Evolutionary conservation across 2,329 filamentous ascomycete species (phyloP), one percentile per base, ranked within the genome.

Genomic region (Metarhizium humberi): DNA sequence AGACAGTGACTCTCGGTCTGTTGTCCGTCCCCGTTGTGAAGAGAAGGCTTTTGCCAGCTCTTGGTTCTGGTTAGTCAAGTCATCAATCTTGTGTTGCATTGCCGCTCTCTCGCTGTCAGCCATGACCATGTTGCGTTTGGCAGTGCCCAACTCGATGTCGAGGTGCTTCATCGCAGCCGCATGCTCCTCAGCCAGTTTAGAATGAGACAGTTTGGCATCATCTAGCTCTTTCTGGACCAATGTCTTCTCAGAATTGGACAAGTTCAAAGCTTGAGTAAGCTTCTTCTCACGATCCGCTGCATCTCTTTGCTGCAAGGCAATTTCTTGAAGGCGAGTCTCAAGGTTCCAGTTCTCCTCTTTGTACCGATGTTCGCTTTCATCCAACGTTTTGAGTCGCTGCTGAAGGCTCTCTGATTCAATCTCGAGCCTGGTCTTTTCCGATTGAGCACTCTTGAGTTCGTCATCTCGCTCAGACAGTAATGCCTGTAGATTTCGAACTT

Each of bases 271-370:
- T 64, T 91, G 87, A 14, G 80, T 84, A 45, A 96, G 78, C 67
- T 88, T 88, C 69, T 90, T 88, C 70, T 96, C 91, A 58, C 87
- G 87, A 66, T 94, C 91, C 14, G 85, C 77, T 1, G 88, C 81
- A 50, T 95, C 90, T 66, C 86, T 90, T 59, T 87, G 81, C 16
- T 82, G 78, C 7, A 86, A 80, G 53, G 88, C 79, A 46, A 92
- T 77, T 59, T 97, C 92, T 64, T 96, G 94, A 25, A 95, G 80
- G 63, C 91, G 89, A 0, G 92, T 95, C 71, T 99, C 94, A 42
- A 99, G 79, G 59, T 88, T 92, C 94, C 94, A 99, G 69, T 97
- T 99, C 71, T 97, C 94, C 66, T 99, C 94, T 73, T 96, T 97
- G 75, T 95, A 96, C 53, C 90, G 86, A 65, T 95, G 88, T 69